Evolutionary conservation across 2,329 filamentous ascomycete genomes (phyloP), one percentile per base, ranked within the genome.

Genomic region (Aspergillus sp.): DNA sequence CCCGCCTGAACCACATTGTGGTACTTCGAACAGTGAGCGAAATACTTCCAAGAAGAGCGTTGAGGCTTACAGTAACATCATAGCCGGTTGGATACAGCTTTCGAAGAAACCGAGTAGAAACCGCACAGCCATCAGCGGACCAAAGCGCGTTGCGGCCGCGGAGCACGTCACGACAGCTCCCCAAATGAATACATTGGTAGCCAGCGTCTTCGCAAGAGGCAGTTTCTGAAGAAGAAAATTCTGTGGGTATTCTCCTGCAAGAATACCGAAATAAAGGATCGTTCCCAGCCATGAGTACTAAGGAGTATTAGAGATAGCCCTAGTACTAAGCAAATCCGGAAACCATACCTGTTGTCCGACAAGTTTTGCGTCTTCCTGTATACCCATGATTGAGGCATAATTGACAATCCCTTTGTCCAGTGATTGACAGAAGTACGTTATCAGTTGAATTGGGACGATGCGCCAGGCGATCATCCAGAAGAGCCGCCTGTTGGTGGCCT

Each of bases 1-100:
- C 80, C 31, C 84, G 77, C 47, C 79, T 81, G 67, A 88, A 89
- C 86, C 86, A 88, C 74, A 87, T 86, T 19, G 78, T 76, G 0
- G 81, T 85, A 54, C 61, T 66, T 6, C n/a, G 38, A 9, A 41
- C 49, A 14, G 19, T 50, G 19, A 20, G 40, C 16, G 13, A 41
- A 21, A 11, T 1, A 1, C 14, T 42, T 5, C 9, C 11, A 21
- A 32, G 11, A 31, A 32, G 6, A 41, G 47, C 5, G n/a, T 79
- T 76, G 54, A 76, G 78, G 58, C 77, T 82, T n/a, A 58, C 63
- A 84, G 78, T 49, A 85, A 71, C 70, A 83, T 80, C 50, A 49
- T 49, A 1, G 20, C 41, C 1, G n/a, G 41, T 13, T 53, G 47
- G 7, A 53, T 25, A 20, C 50, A 45, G 7, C 48, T 50, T 29